phyloP scores from a whole-genome alignment of 305 asterid genomes.

The Fraxinus latifolia region DNA sequence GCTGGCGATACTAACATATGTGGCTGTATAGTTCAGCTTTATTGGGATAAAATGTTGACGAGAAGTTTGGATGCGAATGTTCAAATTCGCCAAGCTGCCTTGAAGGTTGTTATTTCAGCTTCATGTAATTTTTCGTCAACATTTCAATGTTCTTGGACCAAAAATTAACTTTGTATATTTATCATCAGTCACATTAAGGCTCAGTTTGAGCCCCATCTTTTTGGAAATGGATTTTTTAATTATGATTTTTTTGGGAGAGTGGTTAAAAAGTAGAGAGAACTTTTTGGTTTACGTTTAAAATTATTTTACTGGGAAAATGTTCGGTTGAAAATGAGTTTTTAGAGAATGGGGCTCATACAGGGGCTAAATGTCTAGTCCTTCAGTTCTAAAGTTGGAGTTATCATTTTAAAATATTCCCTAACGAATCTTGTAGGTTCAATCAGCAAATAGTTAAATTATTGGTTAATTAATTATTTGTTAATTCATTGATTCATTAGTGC shows the following conservation, averaged over 20 bases:
- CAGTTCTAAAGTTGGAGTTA: conserved; percentile 10
- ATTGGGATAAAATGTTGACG: conserved; percentile 73
- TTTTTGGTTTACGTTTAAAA: neutral
- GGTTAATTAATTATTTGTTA: neutral
- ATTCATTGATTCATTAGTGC: conserved; percentile 20
- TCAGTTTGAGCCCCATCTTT: neutral
- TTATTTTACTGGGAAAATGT: neutral
- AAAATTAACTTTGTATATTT: neutral
- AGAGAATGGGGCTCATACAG: neutral
- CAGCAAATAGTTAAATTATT: conserved; percentile 8
- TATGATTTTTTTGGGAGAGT: neutral
- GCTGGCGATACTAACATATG: conserved; percentile 99
- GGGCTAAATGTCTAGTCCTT: conserved; percentile 8
- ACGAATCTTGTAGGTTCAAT: conserved; percentile 6
- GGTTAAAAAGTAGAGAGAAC: neutral
- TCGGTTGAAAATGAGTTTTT: neutral
- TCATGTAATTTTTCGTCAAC: conserved; percentile 10
- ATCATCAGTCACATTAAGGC: neutral
- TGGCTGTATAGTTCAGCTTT: conserved; percentile 90
- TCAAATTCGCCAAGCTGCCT: conserved; percentile 82
- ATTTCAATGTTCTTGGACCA: conserved; percentile 3
- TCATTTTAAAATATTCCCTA: conserved; percentile 9
- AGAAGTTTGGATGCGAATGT: conserved; percentile 84
- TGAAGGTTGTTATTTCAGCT: conserved; percentile 56
- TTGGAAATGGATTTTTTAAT: neutral